These are phyloP conservation scores for Phytophthora meadii DNA, from an alignment of 352 stramenopile genomes.

Conservation along the genomic window DNA sequence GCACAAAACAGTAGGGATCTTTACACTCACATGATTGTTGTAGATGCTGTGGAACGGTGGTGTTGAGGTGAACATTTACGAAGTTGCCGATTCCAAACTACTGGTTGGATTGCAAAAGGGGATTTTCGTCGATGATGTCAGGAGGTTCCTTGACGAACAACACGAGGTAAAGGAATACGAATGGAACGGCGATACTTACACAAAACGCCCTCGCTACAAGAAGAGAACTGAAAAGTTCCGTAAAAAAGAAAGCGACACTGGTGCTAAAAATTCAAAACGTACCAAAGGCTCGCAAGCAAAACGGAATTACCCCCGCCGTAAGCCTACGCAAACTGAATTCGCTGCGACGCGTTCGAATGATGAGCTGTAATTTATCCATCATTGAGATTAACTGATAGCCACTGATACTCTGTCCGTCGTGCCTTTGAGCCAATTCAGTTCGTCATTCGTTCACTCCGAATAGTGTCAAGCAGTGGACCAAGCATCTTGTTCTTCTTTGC, in stretches of 20 bases:
- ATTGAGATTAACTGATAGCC: slow-evolving; percentile 1
- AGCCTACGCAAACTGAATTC: slow-evolving; percentile 1
- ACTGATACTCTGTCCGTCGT: not conserved
- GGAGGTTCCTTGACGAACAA: slow-evolving; percentile 60
- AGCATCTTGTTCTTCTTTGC: slow-evolving; percentile 77
- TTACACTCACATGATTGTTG: slow-evolving; percentile 5
- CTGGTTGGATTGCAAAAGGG: slow-evolving; percentile 75
- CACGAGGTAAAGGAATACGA: slow-evolving; percentile 66
- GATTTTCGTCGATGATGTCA: slow-evolving; percentile 52
- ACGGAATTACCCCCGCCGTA: slow-evolving; percentile 1
- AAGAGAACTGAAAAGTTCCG: slow-evolving; percentile 15
- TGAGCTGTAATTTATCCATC: slow-evolving; percentile 40
- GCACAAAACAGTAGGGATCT: not conserved
- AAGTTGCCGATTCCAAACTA: slow-evolving; percentile 62
- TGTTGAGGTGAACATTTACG: slow-evolving; percentile 73
- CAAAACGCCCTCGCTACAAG: slow-evolving; percentile 10
- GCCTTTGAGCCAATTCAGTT: slow-evolving; percentile 25
- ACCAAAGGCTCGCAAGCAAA: slow-evolving; percentile 1
- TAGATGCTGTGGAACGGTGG: slow-evolving; percentile 82
- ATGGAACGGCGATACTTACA: slow-evolving; percentile 62
- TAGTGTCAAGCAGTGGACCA: slow-evolving; percentile 62
- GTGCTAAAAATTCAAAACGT: slow-evolving; percentile 10
- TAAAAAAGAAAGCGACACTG: slow-evolving; percentile 9
- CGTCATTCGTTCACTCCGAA: slow-evolving; percentile 62
- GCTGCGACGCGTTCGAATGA: slow-evolving; percentile 13